Conservation (phyloP, 495 filamentous ascomycete genomes). For the Hypomontagnella monticulosa region DNA sequence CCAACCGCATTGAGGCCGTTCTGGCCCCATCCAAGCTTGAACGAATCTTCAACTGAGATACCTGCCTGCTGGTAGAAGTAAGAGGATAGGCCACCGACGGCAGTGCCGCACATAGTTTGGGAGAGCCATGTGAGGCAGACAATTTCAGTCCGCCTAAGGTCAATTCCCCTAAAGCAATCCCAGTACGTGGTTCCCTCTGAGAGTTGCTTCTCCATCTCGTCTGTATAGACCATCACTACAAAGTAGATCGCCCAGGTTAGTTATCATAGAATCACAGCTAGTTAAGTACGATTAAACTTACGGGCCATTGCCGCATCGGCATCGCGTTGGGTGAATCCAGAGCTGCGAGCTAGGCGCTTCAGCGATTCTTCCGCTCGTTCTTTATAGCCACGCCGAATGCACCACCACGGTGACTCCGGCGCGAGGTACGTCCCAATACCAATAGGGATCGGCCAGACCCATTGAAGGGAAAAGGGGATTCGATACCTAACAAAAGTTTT, state of each 20-base stretch:
- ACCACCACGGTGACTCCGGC: conserved; percentile 83
- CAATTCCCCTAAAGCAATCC: conserved; percentile 73
- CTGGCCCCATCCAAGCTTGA: conserved; percentile 52
- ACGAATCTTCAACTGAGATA: conserved; percentile 63
- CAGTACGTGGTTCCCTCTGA: conserved; percentile 64
- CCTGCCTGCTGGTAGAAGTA: conserved; percentile 78
- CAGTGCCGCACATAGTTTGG: conserved; percentile 74
- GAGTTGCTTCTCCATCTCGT: conserved; percentile 68
- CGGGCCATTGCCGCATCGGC: conserved; percentile 44
- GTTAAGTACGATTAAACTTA: conserved; percentile 37
- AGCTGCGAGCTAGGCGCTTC: conserved; percentile 61
- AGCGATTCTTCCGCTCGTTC: conserved; percentile 59
- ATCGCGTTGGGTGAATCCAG: conserved; percentile 44
- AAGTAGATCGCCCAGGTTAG: conserved; percentile 6
- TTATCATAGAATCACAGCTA: conserved; percentile 28
- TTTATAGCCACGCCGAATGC: conserved; percentile 66
- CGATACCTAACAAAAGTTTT: conserved; percentile 49
- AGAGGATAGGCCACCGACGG: conserved; percentile 73
- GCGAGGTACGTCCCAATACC: conserved; percentile 66
- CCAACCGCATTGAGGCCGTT: conserved; percentile 61
- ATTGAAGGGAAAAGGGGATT: conserved; percentile 66
- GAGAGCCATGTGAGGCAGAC: conserved; percentile 74
- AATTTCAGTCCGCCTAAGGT: conserved; percentile 75
- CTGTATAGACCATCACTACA: conserved; percentile 58
- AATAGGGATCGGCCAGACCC: conserved; percentile 63